Evolutionary conservation across 371 early-diverging fungal species (phyloP).

Genomic region (Actinomortierella ambigua): DNA sequence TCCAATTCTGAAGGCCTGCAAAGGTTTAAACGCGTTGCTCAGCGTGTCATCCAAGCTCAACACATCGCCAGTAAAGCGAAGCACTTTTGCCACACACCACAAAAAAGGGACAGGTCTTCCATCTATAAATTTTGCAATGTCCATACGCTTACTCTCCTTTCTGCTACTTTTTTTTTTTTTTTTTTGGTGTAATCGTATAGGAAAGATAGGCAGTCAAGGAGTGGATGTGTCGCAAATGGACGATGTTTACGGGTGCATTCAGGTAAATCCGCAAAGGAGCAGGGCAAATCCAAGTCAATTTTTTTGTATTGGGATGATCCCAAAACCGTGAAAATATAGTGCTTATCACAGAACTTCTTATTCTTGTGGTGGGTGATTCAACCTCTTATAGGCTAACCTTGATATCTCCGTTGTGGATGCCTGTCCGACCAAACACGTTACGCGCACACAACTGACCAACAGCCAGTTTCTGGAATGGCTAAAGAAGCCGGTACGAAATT

Average conservation of each 20-base stretch:
- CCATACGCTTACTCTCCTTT: too few relatives aligned
- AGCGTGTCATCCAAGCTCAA: too few relatives aligned
- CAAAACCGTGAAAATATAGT: background rate
- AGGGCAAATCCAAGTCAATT: background rate
- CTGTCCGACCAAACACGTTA: constrained; percentile 10
- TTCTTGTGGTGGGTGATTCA: too few relatives aligned
- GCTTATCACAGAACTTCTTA: too few relatives aligned
- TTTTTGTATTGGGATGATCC: background rate
- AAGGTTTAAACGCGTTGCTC: too few relatives aligned
- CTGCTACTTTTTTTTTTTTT: too few relatives aligned
- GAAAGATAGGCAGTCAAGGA: constrained; percentile 40
- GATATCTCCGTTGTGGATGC: constrained; percentile 31
- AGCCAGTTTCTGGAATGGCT: constrained; percentile 30
- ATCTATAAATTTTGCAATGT: too few relatives aligned
- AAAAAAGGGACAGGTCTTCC: too few relatives aligned
- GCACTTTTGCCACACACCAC: too few relatives aligned
- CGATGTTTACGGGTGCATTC: constrained; percentile 30
- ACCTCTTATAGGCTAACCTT: constrained; percentile 14
- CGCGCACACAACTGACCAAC: constrained; percentile 19
- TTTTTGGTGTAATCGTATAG: too few relatives aligned
- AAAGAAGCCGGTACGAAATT: constrained; percentile 13
- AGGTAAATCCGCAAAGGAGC: constrained; percentile 17
- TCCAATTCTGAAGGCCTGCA: too few relatives aligned
- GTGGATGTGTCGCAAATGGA: constrained; percentile 41
- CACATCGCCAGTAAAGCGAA: too few relatives aligned